Conservation (phyloP, 768 basidiomycete species). For the Leccinum ochraceum region DNA sequence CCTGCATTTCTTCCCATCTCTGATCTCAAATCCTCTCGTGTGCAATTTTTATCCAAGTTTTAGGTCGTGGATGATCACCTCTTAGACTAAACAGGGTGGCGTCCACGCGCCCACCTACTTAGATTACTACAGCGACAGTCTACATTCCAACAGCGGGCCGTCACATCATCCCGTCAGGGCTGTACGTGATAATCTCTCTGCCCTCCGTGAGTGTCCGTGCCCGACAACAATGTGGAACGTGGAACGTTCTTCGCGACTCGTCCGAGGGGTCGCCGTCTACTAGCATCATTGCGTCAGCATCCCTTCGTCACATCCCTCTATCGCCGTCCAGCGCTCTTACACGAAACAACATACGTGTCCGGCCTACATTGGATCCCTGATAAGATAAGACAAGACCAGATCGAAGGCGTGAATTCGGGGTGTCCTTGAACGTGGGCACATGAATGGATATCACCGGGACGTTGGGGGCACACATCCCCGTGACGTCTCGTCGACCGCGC, state of each 20-base stretch:
- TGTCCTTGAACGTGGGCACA: too few species aligned
- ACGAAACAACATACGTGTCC: constrained; percentile 28
- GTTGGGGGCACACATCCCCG: too few species aligned
- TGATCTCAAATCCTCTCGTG: constrained; percentile 3
- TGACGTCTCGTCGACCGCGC: too few species aligned
- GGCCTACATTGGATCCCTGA: constrained; percentile 21
- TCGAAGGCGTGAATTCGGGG: too few species aligned
- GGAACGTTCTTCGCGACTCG: constrained; percentile 20
- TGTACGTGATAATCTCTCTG: constrained; percentile 24
- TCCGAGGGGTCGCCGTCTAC: constrained; percentile 15
- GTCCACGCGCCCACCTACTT: not conserved
- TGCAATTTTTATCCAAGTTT: constrained; percentile 17
- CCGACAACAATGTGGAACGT: constrained; percentile 21
- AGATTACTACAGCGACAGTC: too few species aligned
- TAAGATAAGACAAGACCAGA: constrained; percentile 31
- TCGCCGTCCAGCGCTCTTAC: constrained; percentile 12
- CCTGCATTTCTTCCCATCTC: constrained; percentile 22
- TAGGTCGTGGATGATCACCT: constrained; percentile 1
- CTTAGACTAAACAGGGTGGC: not conserved
- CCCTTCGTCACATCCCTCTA: constrained; percentile 17
- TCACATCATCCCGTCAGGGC: constrained; percentile 19
- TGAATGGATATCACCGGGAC: too few species aligned
- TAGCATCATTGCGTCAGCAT: constrained; percentile 2
- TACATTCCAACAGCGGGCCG: not conserved
- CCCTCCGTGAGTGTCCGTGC: constrained; percentile 6